These are phyloP conservation scores for Cubamyces sp. DNA, from an alignment of 768 basidiomycete species.

Conservation along the genomic window DNA sequence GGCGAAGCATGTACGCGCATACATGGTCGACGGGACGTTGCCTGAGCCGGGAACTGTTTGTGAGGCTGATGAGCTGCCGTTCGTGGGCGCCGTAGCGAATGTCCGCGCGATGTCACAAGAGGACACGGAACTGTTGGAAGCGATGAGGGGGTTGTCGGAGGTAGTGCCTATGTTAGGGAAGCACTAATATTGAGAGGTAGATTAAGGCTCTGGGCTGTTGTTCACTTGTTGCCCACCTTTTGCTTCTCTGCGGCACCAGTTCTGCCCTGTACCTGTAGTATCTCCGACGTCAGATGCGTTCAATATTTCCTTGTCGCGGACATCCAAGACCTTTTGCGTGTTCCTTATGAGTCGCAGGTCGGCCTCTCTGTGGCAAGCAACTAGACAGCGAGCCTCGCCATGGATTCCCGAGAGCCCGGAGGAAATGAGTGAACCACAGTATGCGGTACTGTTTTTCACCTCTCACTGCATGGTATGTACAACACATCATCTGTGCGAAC, in stretches of 20 bases:
- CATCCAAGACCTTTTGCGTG: slow-evolving; percentile 6
- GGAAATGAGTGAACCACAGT: slow-evolving; percentile 21
- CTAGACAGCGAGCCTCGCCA: neutral
- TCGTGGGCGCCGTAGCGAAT: slow-evolving; percentile 13
- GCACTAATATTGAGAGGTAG: neutral
- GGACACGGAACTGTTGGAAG: slow-evolving; percentile 24
- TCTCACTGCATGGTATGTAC: neutral
- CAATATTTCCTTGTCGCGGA: slow-evolving; percentile 18
- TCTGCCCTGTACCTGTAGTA: no score
- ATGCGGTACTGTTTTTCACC: slow-evolving; percentile 15
- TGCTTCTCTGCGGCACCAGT: no score
- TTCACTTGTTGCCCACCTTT: no score
- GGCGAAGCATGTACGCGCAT: slow-evolving; percentile 26
- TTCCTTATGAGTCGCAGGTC: slow-evolving; percentile 15
- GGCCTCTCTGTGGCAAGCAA: slow-evolving; percentile 12
- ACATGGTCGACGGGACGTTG: slow-evolving; percentile 26
- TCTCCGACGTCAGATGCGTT: no score
- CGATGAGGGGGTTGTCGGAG: slow-evolving; percentile 13
- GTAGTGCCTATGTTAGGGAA: slow-evolving; percentile 15
- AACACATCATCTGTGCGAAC: no score
- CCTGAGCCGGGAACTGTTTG: slow-evolving; percentile 28
- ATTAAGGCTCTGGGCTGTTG: no score
- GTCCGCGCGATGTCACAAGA: slow-evolving; percentile 18
- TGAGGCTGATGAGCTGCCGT: slow-evolving; percentile 28
- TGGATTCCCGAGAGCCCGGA: slow-evolving; percentile 16